A percentile compares a stretch with the other conserved stretches of the same genome.
Evolutionary conservation across 148 eudicot species (phyloP).

Genomic region (Dianthus caryophyllus): DNA sequence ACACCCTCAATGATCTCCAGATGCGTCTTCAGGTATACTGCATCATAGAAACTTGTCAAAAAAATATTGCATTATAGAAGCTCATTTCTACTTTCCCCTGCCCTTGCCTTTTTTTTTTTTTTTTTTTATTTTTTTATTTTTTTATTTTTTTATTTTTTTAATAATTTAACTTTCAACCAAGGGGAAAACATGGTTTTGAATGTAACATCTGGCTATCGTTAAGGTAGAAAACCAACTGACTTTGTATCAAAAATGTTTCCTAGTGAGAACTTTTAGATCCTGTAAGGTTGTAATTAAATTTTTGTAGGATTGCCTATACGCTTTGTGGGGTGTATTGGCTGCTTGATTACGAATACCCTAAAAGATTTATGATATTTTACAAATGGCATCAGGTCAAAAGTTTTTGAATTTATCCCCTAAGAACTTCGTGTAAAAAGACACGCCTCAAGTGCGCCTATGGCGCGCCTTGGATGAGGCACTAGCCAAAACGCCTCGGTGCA

Average conservation of each 20-base stretch:
- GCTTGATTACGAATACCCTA: background rate
- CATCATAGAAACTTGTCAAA: background rate
- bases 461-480: no score
- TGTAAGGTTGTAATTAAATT: no score
- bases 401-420: no score
- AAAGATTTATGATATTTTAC: background rate
- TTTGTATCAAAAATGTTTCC: no score
- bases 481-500: no score
- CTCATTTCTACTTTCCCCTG: background rate
- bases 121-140: background rate
- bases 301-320: background rate
- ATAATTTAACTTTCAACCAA: background rate
- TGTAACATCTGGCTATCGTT: no score
- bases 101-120: background rate
- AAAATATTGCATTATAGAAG: background rate
- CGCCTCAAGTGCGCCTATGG: no score
- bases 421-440: background rate
- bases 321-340: background rate
- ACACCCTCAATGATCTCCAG: background rate
- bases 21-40: background rate
- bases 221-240: no score
- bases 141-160: background rate
- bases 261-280: no score
- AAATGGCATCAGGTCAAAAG: no score
- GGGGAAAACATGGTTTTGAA: background rate